Conservation (phyloP, 192 early-diverging fungal genomes). For the Pilaira anomala region DNA sequence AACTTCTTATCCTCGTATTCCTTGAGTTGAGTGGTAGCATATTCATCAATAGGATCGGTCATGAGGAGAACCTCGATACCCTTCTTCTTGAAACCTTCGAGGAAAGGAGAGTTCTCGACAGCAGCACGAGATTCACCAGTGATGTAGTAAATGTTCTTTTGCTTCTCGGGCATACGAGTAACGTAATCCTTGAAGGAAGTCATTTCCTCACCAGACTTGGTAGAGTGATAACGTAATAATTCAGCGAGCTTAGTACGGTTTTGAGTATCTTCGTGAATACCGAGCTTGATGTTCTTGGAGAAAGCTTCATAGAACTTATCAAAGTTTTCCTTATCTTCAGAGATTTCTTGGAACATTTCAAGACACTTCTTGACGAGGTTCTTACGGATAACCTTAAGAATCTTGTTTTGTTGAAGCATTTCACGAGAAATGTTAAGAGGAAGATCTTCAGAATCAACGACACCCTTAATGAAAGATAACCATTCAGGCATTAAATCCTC, state of each 20-base stretch:
- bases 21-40: slow-evolving; percentile 96
- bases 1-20: slow-evolving; percentile 99
- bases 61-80: slow-evolving; percentile 98
- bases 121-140: slow-evolving; percentile 92
- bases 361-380: slow-evolving; percentile 99
- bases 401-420: slow-evolving; percentile 99
- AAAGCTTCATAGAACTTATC: slow-evolving; percentile 99
- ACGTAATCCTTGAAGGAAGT: slow-evolving; percentile 99
- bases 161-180: slow-evolving; percentile 99
- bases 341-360: slow-evolving; percentile 96
- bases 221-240: slow-evolving; percentile 96
- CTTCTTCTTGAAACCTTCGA: slow-evolving; percentile 99
- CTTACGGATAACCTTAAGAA: slow-evolving; percentile 99
- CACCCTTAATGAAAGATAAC: slow-evolving; percentile 99
- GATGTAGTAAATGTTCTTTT: slow-evolving; percentile 99
- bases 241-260: slow-evolving; percentile 98
- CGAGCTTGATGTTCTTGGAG: slow-evolving; percentile 99
- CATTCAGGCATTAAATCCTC: slow-evolving; percentile 99
- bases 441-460: slow-evolving; percentile 99
- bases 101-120: slow-evolving; percentile 97
- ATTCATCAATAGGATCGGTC: slow-evolving; percentile 99
- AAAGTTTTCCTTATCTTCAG: slow-evolving; percentile 99
- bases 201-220: slow-evolving; percentile 97
- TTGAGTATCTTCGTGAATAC: slow-evolving; percentile 96
- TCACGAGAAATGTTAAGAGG: slow-evolving; percentile 99